Percentiles rank a stretch among this genome's conserved stretches.
Evolutionary conservation across 768 basidiomycete genomes (phyloP).

Genomic region (Calvatia gigantea): DNA sequence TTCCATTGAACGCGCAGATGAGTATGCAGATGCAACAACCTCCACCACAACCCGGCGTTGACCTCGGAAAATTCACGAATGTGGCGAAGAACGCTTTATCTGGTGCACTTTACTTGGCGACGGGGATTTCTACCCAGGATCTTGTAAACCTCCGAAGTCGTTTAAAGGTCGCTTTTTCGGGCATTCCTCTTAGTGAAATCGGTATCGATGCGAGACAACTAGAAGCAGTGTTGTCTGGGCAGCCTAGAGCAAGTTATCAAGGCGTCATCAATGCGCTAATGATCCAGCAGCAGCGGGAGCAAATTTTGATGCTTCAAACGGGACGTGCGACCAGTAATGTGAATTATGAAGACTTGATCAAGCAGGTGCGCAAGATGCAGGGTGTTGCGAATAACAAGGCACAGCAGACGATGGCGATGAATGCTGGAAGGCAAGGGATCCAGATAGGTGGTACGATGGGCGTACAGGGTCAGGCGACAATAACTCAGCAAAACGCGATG

Average conservation of each 20-base stretch:
- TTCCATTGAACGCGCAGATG: not conserved
- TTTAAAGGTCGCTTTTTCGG: conserved; percentile 6
- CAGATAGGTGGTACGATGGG: not conserved
- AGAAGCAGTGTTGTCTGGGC: conserved; percentile 28
- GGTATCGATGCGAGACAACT: conserved; percentile 20
- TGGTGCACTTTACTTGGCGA: not conserved
- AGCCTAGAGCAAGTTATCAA: conserved; percentile 30
- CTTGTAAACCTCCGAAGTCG: not conserved
- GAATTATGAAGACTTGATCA: conserved; percentile 8
- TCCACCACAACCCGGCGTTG: not conserved
- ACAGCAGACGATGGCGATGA: conserved; percentile 17
- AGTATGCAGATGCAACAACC: not conserved
- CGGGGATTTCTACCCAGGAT: not conserved
- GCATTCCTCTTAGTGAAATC: conserved; percentile 13
- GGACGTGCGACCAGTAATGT: conserved; percentile 4
- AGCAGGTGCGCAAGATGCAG: conserved; percentile 16
- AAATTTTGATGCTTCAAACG: conserved; percentile 2
- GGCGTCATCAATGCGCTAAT: conserved; percentile 28
- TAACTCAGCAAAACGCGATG: not conserved
- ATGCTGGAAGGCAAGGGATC: conserved; percentile 20
- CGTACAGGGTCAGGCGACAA: not conserved
- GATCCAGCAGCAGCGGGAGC: conserved; percentile 25
- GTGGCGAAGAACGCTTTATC: not conserved
- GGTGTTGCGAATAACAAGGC: conserved; percentile 14
- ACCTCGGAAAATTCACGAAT: not conserved